Percentiles rank a stretch among this genome's conserved stretches.
These are phyloP conservation scores for Chenopodium quinoa DNA, from an alignment of 148 eudicot genomes.

Conservation along the genomic window DNA sequence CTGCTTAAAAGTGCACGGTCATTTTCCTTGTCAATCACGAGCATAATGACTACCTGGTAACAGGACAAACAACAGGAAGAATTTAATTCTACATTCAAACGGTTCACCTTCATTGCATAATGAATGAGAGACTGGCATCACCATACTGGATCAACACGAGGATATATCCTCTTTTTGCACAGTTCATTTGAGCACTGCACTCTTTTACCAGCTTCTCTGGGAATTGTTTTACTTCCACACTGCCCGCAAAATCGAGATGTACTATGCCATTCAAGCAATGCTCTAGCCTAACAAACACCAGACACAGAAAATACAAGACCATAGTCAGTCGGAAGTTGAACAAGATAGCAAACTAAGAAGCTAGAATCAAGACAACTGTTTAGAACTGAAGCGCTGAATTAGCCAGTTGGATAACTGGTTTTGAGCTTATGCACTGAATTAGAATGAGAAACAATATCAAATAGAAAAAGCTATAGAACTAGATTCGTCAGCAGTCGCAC, in stretches of 20 bases:
- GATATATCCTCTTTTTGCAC: constrained; percentile 84
- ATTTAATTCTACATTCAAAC: constrained; percentile 9
- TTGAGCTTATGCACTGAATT: too few species aligned
- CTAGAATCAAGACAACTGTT: too few species aligned
- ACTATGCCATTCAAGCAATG: constrained; percentile 85
- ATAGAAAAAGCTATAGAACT: background rate
- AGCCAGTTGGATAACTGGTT: too few species aligned
- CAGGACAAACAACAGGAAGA: constrained; percentile 6
- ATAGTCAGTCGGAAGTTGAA: background rate
- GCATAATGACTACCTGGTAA: constrained; percentile 90
- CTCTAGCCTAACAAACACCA: constrained; percentile 61
- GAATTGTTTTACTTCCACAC: constrained; percentile 67
- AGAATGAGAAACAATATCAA: background rate
- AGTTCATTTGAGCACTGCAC: constrained; percentile 71
- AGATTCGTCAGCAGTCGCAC: background rate
- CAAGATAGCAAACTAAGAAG: background rate
- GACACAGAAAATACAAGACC: background rate
- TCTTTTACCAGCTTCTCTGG: constrained; percentile 90
- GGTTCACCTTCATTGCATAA: background rate
- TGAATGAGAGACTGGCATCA: constrained; percentile 25
- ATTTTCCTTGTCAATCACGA: constrained; percentile 85
- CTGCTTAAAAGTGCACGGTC: constrained; percentile 83
- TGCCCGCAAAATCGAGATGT: constrained; percentile 74
- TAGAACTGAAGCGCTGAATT: too few species aligned
- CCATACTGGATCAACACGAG: constrained; percentile 95